Evolutionary conservation across 495 filamentous ascomycete genomes (phyloP).

Genomic region (Astrothelium subdiscretum): DNA sequence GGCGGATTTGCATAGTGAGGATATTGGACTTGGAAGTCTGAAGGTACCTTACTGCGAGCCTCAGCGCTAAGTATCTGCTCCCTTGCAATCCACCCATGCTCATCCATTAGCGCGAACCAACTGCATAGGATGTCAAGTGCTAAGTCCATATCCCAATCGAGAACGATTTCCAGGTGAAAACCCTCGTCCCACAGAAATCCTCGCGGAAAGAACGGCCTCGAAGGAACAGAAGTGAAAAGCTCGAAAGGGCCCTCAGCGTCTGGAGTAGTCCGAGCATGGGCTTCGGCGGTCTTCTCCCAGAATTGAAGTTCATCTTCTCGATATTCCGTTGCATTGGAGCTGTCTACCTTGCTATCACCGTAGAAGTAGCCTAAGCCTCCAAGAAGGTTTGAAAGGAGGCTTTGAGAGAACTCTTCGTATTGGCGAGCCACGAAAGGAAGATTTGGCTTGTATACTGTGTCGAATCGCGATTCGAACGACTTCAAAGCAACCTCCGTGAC

Average conservation of each 20-base stretch:
- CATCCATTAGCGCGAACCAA: constrained; percentile 93
- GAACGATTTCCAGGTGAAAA: constrained; percentile 87
- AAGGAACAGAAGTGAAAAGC: constrained; percentile 87
- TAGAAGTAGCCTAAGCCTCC: constrained; percentile 95
- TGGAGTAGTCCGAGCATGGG: constrained; percentile 53
- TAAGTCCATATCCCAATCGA: constrained; percentile 88
- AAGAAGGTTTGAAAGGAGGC: constrained; percentile 87
- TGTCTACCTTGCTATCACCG: constrained; percentile 78
- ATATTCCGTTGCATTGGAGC: constrained; percentile 81
- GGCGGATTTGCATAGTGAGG: constrained; percentile 97
- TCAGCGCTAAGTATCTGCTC: constrained; percentile 95
- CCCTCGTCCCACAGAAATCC: constrained; percentile 98
- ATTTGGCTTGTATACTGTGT: constrained; percentile 57
- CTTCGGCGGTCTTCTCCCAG: constrained; percentile 82
- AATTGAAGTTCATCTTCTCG: constrained; percentile 95
- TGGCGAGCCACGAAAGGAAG: constrained; percentile 62
- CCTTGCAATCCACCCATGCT: constrained; percentile 93
- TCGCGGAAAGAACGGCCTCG: constrained; percentile 87
- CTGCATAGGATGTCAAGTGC: constrained; percentile 85
- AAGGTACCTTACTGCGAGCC: constrained; percentile 87
- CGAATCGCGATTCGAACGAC: constrained; percentile 63
- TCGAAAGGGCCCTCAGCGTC: constrained; percentile 72
- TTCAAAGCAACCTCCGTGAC: constrained; percentile 54
- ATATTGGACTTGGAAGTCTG: constrained; percentile 93
- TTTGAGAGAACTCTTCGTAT: constrained; percentile 70